Percentiles rank a stretch among this genome's conserved stretches.
These are phyloP conservation scores for Myxozyma vanderwaltii DNA, from an alignment of 805 yeast species.

Conservation along the genomic window DNA sequence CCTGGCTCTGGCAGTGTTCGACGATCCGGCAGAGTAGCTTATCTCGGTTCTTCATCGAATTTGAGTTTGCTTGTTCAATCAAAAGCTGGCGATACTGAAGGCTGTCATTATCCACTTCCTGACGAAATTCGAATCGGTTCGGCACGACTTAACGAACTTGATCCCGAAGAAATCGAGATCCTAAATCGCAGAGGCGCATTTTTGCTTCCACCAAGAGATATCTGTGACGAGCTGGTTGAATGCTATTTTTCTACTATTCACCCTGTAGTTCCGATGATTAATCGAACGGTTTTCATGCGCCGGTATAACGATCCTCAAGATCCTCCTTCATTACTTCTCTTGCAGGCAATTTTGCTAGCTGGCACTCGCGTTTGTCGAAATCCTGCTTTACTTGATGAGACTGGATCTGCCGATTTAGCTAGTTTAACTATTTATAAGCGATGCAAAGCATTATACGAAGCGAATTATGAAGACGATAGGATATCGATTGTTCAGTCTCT, in stretches of 20 bases:
- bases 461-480: conserved; percentile 67
- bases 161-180: conserved; percentile 65
- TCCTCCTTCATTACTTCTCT: conserved; percentile 62
- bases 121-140: conserved; percentile 36
- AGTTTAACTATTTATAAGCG: conserved; percentile 64
- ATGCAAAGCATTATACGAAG: conserved; percentile 74
- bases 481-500: conserved; percentile 63
- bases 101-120: conserved; percentile 44
- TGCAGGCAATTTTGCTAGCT: conserved; percentile 70
- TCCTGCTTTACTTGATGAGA: conserved; percentile 53
- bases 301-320: conserved; percentile 57
- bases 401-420: conserved; percentile 53
- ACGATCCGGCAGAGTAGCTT: conserved; percentile 45
- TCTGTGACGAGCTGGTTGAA: conserved; percentile 62
- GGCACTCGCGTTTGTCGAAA: conserved; percentile 65
- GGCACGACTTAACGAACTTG: conserved; percentile 44
- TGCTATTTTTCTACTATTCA: conserved; percentile 65
- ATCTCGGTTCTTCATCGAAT: conserved; percentile 57
- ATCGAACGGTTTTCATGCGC: conserved; percentile 61
- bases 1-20: conserved; percentile 38
- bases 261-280: conserved; percentile 68
- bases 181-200: conserved; percentile 57
- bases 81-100: conserved; percentile 50
- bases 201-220: conserved; percentile 59
- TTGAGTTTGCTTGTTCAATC: conserved; percentile 51